Conservation (phyloP, 495 filamentous ascomycete species). For the Acidomyces sp. region DNA sequence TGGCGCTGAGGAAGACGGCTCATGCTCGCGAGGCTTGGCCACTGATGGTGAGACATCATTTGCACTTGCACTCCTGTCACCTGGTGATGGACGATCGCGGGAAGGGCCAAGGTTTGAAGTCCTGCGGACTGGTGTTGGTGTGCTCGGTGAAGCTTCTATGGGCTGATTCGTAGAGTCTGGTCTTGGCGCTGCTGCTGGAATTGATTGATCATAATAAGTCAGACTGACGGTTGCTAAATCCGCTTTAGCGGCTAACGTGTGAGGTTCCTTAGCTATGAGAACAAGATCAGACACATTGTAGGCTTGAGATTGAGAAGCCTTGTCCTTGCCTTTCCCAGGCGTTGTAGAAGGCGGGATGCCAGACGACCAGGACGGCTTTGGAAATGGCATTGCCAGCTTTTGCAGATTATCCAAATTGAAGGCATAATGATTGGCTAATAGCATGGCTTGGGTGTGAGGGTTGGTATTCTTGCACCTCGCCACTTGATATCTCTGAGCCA, state of each 20-base stretch:
- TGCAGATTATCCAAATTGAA: slow-evolving; percentile 83
- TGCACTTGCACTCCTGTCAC: slow-evolving; percentile 29
- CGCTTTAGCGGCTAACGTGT: slow-evolving; percentile 21
- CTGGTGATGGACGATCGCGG: slow-evolving; percentile 24
- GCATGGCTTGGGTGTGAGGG: slow-evolving; percentile 50
- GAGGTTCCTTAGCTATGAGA: slow-evolving; percentile 46
- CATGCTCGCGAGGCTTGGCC: slow-evolving; percentile 6
- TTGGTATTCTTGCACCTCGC: slow-evolving; percentile 57
- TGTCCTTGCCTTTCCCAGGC: slow-evolving; percentile 60
- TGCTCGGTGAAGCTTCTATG: slow-evolving; percentile 12
- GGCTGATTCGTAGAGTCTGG: slow-evolving; percentile 9
- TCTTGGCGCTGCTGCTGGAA: slow-evolving; percentile 14
- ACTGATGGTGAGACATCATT: slow-evolving; percentile 41
- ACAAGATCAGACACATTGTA: slow-evolving; percentile 68
- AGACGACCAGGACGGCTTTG: slow-evolving; percentile 43
- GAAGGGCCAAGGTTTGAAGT: slow-evolving; percentile 24
- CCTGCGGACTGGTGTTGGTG: slow-evolving; percentile 39
- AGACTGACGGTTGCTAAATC: slow-evolving; percentile 56
- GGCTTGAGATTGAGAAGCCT: slow-evolving; percentile 32
- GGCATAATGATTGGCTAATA: slow-evolving; percentile 81
- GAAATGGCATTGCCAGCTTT: slow-evolving; percentile 69
- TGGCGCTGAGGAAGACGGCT: slow-evolving; percentile 14
- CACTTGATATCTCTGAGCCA: slow-evolving; percentile 86
- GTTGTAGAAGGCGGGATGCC: slow-evolving; percentile 27
- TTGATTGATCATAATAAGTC: slow-evolving; percentile 50